A percentile compares a stretch with the other conserved stretches of the same genome.
These are phyloP conservation scores for Penicillium canescens DNA, from an alignment of 495 filamentous ascomycete species.

Conservation along the genomic window DNA sequence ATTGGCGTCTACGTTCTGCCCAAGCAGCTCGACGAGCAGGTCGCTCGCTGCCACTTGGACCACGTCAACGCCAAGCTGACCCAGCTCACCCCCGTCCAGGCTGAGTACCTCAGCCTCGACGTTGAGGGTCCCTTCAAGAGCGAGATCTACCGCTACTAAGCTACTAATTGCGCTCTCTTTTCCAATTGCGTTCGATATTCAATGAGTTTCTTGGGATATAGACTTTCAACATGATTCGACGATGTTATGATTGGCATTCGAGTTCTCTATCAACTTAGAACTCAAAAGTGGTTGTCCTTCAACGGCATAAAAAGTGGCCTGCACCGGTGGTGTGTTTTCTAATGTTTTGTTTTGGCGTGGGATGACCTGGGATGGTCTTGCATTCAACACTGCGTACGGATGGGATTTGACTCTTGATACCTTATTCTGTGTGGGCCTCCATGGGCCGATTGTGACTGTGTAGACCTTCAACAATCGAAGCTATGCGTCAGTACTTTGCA, in stretches of 20 bases:
- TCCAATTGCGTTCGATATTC: constrained; percentile 42
- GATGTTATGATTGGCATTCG: constrained; percentile 58
- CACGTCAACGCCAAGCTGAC: constrained; percentile 96
- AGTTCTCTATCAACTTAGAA: constrained; percentile 49
- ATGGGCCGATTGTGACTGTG: constrained; percentile 17
- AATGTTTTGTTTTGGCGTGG: constrained; percentile 36
- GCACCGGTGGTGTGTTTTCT: constrained; percentile 37
- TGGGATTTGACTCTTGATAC: constrained; percentile 34
- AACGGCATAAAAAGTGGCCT: constrained; percentile 61
- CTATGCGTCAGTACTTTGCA: constrained; percentile 8
- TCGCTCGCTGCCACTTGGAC: constrained; percentile 86
- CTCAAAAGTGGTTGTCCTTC: constrained; percentile 63
- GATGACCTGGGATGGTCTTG: constrained; percentile 45
- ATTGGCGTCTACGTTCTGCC: constrained; percentile 95
- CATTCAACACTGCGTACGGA: constrained; percentile 50
- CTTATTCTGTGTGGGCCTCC: constrained; percentile 16
- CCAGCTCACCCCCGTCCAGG: constrained; percentile 78
- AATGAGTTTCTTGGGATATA: constrained; percentile 36
- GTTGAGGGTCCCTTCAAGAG: constrained; percentile 91
- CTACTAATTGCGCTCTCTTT: constrained; percentile 15
- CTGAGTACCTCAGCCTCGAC: constrained; percentile 87
- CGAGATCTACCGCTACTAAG: constrained; percentile 67
- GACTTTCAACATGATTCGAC: constrained; percentile 66
- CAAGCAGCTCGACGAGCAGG: constrained; percentile 98
- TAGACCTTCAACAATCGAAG: constrained; percentile 16